A percentile compares a stretch with the other conserved stretches of the same genome.
Conservation (phyloP, 2,329 filamentous ascomycete species). For the Metarhizium rileyi region DNA sequence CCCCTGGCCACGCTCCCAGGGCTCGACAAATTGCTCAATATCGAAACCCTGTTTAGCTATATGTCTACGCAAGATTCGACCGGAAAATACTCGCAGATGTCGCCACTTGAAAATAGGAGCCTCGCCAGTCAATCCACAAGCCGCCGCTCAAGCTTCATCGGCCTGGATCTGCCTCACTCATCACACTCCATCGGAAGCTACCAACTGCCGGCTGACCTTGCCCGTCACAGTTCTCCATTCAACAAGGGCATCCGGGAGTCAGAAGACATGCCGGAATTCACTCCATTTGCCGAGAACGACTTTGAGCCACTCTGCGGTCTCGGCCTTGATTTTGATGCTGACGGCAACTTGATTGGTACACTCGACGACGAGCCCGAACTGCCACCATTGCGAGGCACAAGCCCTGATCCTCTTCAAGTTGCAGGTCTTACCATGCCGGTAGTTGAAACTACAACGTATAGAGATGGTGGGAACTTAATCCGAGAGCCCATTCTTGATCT, state of each 20-base stretch:
- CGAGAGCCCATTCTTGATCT: constrained; percentile 21
- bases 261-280: constrained; percentile 15
- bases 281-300: constrained; percentile 30
- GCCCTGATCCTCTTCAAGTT: constrained; percentile 3
- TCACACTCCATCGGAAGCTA: constrained; percentile 23
- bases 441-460: background rate
- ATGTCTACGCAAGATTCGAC: constrained; percentile 27
- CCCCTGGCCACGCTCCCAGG: constrained; percentile 20
- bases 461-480: background rate
- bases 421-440: background rate
- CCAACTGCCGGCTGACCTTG: constrained; percentile 25
- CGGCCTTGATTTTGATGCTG: constrained; percentile 39
- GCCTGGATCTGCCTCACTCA: constrained; percentile 24
- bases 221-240: constrained; percentile 20
- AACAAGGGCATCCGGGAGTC: constrained; percentile 12
- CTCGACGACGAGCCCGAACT: constrained; percentile 34
- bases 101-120: constrained; percentile 24
- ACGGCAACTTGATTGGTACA: constrained; percentile 38
- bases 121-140: constrained; percentile 21
- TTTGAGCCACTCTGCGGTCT: constrained; percentile 28
- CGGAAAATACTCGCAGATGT: constrained; percentile 34
- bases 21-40: constrained; percentile 25
- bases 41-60: constrained; percentile 21
- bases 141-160: constrained; percentile 16
- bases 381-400: constrained; percentile 23